Evolutionary conservation across 2,329 filamentous ascomycete genomes (phyloP), one percentile per base, ranked within the genome.

Genomic region (Xylaria sp.): DNA sequence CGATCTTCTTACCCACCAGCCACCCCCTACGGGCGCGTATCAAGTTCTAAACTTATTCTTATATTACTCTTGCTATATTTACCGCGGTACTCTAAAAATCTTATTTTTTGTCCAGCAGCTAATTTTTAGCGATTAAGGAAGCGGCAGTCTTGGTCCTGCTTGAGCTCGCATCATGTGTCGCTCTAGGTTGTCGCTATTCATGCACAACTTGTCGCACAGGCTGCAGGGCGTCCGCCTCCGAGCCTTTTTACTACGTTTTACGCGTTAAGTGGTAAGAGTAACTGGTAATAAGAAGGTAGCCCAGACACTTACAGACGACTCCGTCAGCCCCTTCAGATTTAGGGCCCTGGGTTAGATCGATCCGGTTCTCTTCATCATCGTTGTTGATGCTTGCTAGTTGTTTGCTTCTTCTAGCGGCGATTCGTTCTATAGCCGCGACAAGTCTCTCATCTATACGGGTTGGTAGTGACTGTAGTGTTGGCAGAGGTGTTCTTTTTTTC

Each of bases 271-370:
- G 8, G 23, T 20, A 20, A 25, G 3, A 10, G 10, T 28, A 2
- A 31, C 3, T 2, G 20, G 13, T 2, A 15, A 55, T 33, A 7
- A 10, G 28, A 12, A 55, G 49, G 8, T 43, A 10, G 33, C 18
- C 25, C 20, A 0, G 43, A 60, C 23, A 61, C 67, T 33, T 59
- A 68, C 67, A 43, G 46, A 66, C 15, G 25, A 54, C 51, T 12
- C 62, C 67, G 6, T 62, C 12, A 12, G 58, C 58, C 41, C 28
- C 20, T 31, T 7, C 6, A 2, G 41, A 0, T 1, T 1, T 23
- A 3, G 66, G 61, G 10, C 9, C 13, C 31, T 61, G 28, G 5
- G 7, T 25, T 20, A n/a, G 61, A 15, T 64, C 62, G 23, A 49
- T 12, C 18, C 33, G 12, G 25, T 52, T 46, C 15, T 54, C 2